These are phyloP conservation scores for Backusella sp. DNA, from an alignment of 192 early-diverging fungal species.

Conservation along the genomic window DNA sequence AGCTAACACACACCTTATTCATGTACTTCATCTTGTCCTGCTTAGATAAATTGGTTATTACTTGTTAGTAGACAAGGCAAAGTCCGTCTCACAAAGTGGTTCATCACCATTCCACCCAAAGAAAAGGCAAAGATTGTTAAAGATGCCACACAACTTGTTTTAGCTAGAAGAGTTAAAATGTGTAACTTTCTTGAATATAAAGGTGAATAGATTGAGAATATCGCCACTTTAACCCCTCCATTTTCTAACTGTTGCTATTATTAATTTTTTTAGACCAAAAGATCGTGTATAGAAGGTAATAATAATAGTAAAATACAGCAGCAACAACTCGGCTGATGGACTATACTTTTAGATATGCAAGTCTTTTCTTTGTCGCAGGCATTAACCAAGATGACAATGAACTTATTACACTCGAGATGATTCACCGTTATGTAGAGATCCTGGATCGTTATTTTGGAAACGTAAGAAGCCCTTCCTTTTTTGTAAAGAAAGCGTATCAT, in stretches of 20 bases:
- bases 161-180: slow-evolving; percentile 88
- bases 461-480: slow-evolving; percentile 39
- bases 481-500: neutral
- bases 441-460: slow-evolving; percentile 97
- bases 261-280: slow-evolving; percentile 47
- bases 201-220: slow-evolving; percentile 40
- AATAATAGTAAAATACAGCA: neutral
- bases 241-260: neutral
- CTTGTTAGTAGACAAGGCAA: slow-evolving; percentile 84
- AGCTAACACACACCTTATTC: neutral
- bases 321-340: neutral
- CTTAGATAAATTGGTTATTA: slow-evolving; percentile 72
- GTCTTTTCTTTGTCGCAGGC: slow-evolving; percentile 95
- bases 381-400: slow-evolving; percentile 93
- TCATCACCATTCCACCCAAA: slow-evolving; percentile 72
- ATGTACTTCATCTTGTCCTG: neutral
- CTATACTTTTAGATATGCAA: slow-evolving; percentile 75
- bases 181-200: slow-evolving; percentile 99
- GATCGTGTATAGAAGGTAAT: slow-evolving; percentile 61
- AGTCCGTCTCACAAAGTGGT: slow-evolving; percentile 82
- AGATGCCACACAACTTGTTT: slow-evolving; percentile 88
- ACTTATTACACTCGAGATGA: slow-evolving; percentile 89
- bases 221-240: neutral
- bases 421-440: slow-evolving; percentile 98
- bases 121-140: slow-evolving; percentile 95